These are phyloP conservation scores for Piper betle DNA, from an alignment of 164 flowering plant genomes.

Conservation along the genomic window DNA sequence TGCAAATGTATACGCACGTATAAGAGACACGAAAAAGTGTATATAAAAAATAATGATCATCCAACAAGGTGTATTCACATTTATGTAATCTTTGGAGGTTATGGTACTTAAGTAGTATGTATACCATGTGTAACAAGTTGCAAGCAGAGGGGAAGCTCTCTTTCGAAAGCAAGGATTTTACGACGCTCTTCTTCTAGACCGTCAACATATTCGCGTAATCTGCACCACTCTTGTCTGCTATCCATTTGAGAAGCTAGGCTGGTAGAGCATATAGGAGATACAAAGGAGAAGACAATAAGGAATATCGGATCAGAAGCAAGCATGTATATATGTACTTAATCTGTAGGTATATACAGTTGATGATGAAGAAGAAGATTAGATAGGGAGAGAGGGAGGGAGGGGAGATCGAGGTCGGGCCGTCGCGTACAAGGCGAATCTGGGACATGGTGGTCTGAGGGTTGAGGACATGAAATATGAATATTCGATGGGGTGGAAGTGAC, in stretches of 20 bases:
- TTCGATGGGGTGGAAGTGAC: slow-evolving; percentile 31
- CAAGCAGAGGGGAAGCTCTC: slow-evolving; percentile 80
- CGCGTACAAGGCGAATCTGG: slow-evolving; percentile 63
- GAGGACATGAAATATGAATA: slow-evolving; percentile 23
- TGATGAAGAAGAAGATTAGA: neutral
- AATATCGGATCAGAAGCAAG: slow-evolving; percentile 25
- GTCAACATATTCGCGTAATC: slow-evolving; percentile 36
- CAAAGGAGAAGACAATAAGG: slow-evolving; percentile 7
- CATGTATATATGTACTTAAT: slow-evolving; percentile 13
- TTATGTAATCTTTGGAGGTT: too few relatives aligned
- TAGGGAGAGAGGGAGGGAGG: slow-evolving; percentile 3
- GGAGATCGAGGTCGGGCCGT: slow-evolving; percentile 67
- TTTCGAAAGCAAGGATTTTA: slow-evolving; percentile 70
- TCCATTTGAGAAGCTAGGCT: slow-evolving; percentile 5
- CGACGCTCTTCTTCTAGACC: slow-evolving; percentile 57
- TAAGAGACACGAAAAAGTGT: too few relatives aligned
- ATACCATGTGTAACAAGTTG: slow-evolving; percentile 74
- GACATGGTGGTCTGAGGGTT: slow-evolving; percentile 2
- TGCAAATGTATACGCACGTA: too few relatives aligned
- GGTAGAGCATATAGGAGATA: too few relatives aligned
- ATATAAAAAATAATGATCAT: too few relatives aligned
- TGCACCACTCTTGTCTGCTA: slow-evolving; percentile 23
- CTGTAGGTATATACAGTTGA: neutral
- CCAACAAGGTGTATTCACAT: too few relatives aligned
- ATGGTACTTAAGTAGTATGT: too few relatives aligned